Base-by-base conservation (phyloP, 1,139 yeast genomes). In the Saccharomycopsis phalli region DNA sequence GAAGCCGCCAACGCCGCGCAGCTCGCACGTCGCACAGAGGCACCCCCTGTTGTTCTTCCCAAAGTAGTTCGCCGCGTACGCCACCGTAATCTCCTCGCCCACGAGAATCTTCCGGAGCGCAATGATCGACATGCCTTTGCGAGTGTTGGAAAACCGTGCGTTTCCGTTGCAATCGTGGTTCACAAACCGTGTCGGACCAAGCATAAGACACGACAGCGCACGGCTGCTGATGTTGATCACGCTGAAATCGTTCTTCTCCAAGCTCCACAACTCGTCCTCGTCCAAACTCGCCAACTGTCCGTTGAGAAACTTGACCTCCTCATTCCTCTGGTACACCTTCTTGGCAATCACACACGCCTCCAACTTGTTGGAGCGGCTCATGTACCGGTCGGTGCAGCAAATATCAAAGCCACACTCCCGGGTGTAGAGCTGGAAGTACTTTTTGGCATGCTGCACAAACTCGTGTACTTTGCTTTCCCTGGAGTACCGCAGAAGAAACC, bases 141-240 rank as follows among this genome's bases (percentile, higher is more conserved):
- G 52, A 2, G 50, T 49, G 3, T 64, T 53, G 3, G 56, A 51
- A 45, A 68, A 67, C 30, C 55, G 53, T 2, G 66, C 60, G 49
- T 67, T 68, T 4, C 69, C 60, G 14, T 56, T 50, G 47, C 74
- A 68, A 48, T 67, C 67, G 49, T 68, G 74, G 47, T 68, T 68
- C 14, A 68, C 66, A 50, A 68, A 68, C 25, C 74, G 53, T 4
- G 68, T 63, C 0, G 74, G 74, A 0, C 74, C 74, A 31, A 68
- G 55, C 69, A 68, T 63, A 20, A 68, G 51, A 41, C 68, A 61
- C 28, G 63, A 56, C 11, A 53, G 52, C 4, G 57, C 57, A 28
- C 55, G 49, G 19, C 62, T 55, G 2, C 68, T 57, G 6, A 53
- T 42, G 40, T 62, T 57, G 31, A 68, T 59, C 27, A 68, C 61